Evolutionary conservation across 306 rosid species (phyloP).

Genomic region (Elaeagnus macrophylla): DNA sequence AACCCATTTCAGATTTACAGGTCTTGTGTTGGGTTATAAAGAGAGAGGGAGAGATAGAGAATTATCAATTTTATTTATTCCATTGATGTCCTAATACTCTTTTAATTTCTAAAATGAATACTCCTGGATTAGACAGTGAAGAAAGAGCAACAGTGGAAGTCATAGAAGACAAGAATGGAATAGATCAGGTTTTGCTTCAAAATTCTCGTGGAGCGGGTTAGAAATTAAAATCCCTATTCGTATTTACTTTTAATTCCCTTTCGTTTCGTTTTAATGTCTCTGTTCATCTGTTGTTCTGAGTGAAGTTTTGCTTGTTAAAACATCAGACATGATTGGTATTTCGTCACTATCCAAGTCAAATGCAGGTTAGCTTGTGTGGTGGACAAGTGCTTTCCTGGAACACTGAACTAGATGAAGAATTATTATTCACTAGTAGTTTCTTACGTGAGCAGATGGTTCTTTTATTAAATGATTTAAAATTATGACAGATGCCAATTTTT

Average conservation of each 20-base stretch:
- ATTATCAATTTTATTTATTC: slow-evolving; percentile 15
- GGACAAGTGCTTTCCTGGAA: slow-evolving; percentile 91
- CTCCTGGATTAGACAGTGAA: slow-evolving; percentile 28
- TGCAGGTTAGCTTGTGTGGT: slow-evolving; percentile 79
- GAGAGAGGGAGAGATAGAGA: slow-evolving; percentile 15
- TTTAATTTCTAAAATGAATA: slow-evolving; percentile 30
- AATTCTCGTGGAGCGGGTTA: slow-evolving; percentile 60
- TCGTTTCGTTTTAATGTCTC: too few species aligned
- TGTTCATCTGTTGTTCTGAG: too few species aligned
- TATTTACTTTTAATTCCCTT: neutral
- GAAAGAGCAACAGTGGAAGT: slow-evolving; percentile 34
- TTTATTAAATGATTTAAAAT: too few species aligned
- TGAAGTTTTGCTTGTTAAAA: neutral
- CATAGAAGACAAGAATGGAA: slow-evolving; percentile 50
- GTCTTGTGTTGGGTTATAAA: slow-evolving; percentile 12
- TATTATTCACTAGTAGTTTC: slow-evolving; percentile 56
- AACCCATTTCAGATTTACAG: slow-evolving; percentile 8
- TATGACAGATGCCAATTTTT: too few species aligned
- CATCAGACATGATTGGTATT: neutral
- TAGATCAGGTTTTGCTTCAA: slow-evolving; percentile 44
- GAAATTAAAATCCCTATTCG: neutral
- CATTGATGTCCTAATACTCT: slow-evolving; percentile 21
- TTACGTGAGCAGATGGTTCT: too few species aligned
- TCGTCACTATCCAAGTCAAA: neutral
- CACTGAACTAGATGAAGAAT: slow-evolving; percentile 61